Conservation (phyloP, 2,329 filamentous ascomycete genomes). For the Fusarium succisae region DNA sequence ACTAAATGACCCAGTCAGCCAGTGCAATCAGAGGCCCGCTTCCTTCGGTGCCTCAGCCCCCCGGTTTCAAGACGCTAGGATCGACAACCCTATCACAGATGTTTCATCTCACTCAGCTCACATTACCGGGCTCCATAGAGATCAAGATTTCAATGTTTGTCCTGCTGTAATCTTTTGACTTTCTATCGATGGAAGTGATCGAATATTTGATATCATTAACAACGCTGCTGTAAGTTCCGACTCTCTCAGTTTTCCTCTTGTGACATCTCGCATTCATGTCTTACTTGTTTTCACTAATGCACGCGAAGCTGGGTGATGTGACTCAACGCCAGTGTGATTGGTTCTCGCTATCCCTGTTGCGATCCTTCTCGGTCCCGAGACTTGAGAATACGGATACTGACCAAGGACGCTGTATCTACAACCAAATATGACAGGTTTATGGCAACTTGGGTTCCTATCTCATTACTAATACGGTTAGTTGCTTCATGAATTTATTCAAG, state of each 20-base stretch:
- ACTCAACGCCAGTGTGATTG: neutral
- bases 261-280: neutral
- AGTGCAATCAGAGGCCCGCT: neutral
- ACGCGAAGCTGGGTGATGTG: neutral
- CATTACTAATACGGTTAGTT: accelerated
- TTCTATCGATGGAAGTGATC: accelerated
- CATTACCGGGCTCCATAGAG: no score
- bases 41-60: neutral
- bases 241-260: neutral
- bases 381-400: neutral
- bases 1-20: neutral
- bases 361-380: neutral
- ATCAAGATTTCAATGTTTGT: neutral
- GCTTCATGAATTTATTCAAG: neutral
- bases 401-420: no score
- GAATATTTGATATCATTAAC: no score
- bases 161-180: no score
- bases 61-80: neutral
- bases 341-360: neutral
- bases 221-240: no score
- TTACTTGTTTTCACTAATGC: neutral
- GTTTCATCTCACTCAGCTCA: neutral
- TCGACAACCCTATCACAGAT: neutral
- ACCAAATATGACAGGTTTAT: neutral
- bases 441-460: accelerated